Evolutionary conservation across 31 red algal species (phyloP).

Genomic region (Odonthalia washingtoniensis): DNA sequence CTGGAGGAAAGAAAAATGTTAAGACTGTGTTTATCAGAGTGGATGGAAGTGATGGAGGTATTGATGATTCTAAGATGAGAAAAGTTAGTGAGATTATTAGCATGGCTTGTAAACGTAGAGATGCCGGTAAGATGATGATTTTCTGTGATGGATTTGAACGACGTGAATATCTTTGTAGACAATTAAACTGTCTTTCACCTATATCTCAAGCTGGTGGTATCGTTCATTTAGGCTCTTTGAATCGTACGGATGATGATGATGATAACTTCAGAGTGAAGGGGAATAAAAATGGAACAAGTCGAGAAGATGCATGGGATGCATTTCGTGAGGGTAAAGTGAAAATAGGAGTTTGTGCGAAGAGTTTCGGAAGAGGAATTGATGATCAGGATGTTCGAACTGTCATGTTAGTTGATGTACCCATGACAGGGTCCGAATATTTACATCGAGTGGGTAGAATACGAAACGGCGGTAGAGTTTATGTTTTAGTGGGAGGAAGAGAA

Average conservation of each 20-base stretch:
- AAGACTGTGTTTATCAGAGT: constrained; percentile 62
- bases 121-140: constrained; percentile 43
- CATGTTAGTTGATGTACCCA: constrained; percentile 74
- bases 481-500: constrained; percentile 49
- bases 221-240: constrained; percentile 22
- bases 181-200: too few relatives aligned
- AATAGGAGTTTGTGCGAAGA: constrained; percentile 59
- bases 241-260: too few relatives aligned
- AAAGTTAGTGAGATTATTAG: constrained; percentile 45
- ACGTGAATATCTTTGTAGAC: constrained; percentile 30
- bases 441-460: constrained; percentile 84
- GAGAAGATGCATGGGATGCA: constrained; percentile 49
- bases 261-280: too few relatives aligned
- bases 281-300: constrained; percentile 1
- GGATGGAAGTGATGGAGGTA: constrained; percentile 20
- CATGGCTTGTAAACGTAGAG: constrained; percentile 7
- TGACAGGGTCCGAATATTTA: constrained; percentile 72
- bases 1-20: neutral
- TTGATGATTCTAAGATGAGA: constrained; percentile 35
- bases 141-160: constrained; percentile 58
- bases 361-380: constrained; percentile 72
- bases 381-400: constrained; percentile 43
- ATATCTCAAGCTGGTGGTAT: constrained; percentile 14
- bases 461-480: constrained; percentile 44
- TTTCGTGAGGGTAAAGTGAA: constrained; percentile 46